phyloP scores from a whole-genome alignment of 1,139 yeast genomes.

The Kodamaea sp. region DNA sequence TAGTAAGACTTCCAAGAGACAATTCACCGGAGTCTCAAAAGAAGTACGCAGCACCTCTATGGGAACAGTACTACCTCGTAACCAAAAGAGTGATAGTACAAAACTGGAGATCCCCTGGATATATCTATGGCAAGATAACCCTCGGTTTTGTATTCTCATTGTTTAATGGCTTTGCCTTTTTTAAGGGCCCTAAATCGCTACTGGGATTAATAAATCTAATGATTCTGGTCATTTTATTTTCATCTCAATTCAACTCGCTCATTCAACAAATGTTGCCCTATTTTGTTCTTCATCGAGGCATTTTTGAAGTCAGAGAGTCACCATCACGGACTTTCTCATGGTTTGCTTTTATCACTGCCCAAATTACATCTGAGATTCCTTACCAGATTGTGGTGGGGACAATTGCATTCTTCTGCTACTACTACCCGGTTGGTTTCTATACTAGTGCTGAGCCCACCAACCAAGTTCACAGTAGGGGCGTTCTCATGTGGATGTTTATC shows the following conservation, averaged over 20 bases:
- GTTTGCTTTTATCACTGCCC: conserved; percentile 44
- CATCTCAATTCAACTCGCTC: conserved; percentile 50
- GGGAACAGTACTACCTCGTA: conserved; percentile 53
- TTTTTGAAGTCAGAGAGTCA: conserved; percentile 70
- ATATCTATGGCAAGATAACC: conserved; percentile 65
- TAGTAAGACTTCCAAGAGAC: conserved; percentile 28
- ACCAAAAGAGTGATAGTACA: conserved; percentile 59
- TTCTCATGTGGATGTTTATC: conserved; percentile 60
- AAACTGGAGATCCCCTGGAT: conserved; percentile 75
- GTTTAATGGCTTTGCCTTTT: conserved; percentile 77
- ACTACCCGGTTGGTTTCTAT: conserved; percentile 46
- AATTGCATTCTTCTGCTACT: conserved; percentile 39
- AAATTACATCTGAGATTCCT: conserved; percentile 39
- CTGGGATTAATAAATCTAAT: conserved; percentile 64
- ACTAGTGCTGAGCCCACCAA: conserved; percentile 32
- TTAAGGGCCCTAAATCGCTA: conserved; percentile 59
- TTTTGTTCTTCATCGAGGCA: conserved; percentile 68
- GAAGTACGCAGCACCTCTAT: conserved; percentile 47
- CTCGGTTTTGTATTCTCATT: conserved; percentile 52
- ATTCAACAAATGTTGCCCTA: conserved; percentile 76
- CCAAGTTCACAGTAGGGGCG: conserved; percentile 53
- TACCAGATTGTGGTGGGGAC: conserved; percentile 36
- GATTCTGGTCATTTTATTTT: conserved; percentile 57
- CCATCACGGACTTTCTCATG: conserved; percentile 62
- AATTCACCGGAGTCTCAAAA: conserved; percentile 23